Conservation (phyloP, 1,139 yeast species). For the Pichia norvegensis region DNA sequence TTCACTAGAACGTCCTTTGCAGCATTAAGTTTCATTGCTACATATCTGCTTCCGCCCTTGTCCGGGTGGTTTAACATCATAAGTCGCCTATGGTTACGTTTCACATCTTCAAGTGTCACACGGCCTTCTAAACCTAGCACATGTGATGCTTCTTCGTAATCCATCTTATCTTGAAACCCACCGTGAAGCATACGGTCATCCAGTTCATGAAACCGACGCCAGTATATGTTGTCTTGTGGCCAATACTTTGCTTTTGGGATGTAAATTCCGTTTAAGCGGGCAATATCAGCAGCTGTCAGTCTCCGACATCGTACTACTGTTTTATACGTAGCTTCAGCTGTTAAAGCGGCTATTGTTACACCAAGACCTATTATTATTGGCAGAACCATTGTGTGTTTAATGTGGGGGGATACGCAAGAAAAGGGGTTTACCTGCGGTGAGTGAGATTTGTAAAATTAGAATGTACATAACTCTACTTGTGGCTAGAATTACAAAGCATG, state of each 20-base stretch:
- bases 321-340: constrained; percentile 41
- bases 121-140: constrained; percentile 43
- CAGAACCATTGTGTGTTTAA: constrained; percentile 18
- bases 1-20: constrained; percentile 60
- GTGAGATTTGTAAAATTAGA: no score
- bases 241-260: constrained; percentile 11
- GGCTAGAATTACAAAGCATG: no score
- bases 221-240: constrained; percentile 16
- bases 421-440: no score
- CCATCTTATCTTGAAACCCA: constrained; percentile 48
- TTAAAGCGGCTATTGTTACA: constrained; percentile 45
- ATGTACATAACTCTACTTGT: no score
- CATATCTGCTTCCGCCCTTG: constrained; percentile 61
- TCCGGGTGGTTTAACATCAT: constrained; percentile 76
- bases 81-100: constrained; percentile 49
- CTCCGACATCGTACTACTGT: constrained; percentile 38
- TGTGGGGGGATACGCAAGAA: neutral
- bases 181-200: constrained; percentile 26
- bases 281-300: constrained; percentile 50
- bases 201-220: constrained; percentile 32
- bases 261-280: constrained; percentile 38
- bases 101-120: constrained; percentile 39
- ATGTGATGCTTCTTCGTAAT: constrained; percentile 52
- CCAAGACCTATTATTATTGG: constrained; percentile 56
- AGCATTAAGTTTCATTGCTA: constrained; percentile 68